Percentiles rank a stretch among this genome's conserved stretches.
Evolutionary conservation across 805 yeast species (phyloP).

Genomic region (Metschnikowia baotianmanensis): DNA sequence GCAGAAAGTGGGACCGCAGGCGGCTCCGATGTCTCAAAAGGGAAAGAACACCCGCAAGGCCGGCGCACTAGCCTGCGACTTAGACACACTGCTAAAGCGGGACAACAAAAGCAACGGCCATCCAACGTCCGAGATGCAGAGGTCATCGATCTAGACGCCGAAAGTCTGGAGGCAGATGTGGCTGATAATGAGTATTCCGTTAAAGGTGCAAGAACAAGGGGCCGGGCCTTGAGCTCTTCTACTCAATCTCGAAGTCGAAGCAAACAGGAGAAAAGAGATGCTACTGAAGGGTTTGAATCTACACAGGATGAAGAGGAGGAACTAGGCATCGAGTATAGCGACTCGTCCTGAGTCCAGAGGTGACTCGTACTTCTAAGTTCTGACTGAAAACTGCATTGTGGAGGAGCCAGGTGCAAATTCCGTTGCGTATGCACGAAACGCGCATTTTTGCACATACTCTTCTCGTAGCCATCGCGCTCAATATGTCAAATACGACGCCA

Average conservation of each 20-base stretch:
- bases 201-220: neutral
- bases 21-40: neutral
- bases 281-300: too few relatives aligned
- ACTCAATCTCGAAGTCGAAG: neutral
- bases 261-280: too few relatives aligned
- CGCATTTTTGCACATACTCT: neutral
- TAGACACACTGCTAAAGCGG: neutral
- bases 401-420: neutral
- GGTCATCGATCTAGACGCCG: conserved; percentile 2
- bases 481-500: neutral
- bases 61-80: conserved; percentile 4
- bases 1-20: neutral
- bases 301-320: conserved; percentile 17
- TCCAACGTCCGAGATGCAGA: neutral
- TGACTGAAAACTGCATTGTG: neutral
- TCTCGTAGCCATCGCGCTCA: too few relatives aligned
- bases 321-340: conserved; percentile 23
- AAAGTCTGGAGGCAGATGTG: neutral
- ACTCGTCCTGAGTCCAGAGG: conserved; percentile 1
- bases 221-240: too few relatives aligned
- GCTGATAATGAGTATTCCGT: neutral
- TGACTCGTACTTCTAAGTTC: too few relatives aligned
- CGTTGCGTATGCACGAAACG: conserved; percentile 1
- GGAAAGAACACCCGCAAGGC: conserved; percentile 3
- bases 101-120: neutral